Base-by-base conservation (phyloP, 208 protist genomes). In the Leishmania lainsoni region DNA sequence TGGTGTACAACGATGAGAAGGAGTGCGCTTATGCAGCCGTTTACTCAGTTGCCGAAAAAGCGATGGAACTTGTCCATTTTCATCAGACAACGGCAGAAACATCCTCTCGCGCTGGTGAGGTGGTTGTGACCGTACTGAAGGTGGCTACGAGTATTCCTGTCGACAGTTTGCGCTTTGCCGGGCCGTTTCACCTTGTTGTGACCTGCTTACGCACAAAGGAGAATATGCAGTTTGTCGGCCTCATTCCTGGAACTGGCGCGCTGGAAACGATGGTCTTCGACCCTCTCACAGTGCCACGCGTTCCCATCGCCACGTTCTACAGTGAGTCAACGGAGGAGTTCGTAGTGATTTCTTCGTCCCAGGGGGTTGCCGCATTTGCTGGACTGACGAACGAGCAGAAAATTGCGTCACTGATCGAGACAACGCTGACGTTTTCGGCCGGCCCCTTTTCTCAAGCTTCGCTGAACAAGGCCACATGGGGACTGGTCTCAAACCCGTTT, bases 121-220 rank as follows among this genome's bases (percentile, higher is more conserved):
- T 22, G 69, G 5, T 35, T 16, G 68, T 35, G 6, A 61, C 56
- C 0, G 76, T 80, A 14, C 51, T 75, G 65, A 59, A 71, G 39
- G 39, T 88, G 26, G 17, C 58, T 29, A 77, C 82, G 14, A 22
- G 39, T n/a, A 68, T 83, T 26, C 77, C 71, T 51, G 49, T 80
- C 22, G 78, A 85, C n/a, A 45, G 78, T 39, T 35, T 85, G 35
- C 59, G 63, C 59, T 89, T 89, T 69, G 79, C 76, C 0, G 86
- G 86, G 5, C 52, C 78, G 5, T 89, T 89, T 68, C 86, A 89
- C 72, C 48, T 89, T 42, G 80, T 72, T 54, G 75, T 84, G 22
- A 81, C 61, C 56, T 81, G 76, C 63, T 26, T 6, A 20, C 72
- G 81, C 10, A 65, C 59, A n/a, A 49, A 68, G 71, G 52, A 74